phyloP scores from a whole-genome alignment of 2,329 filamentous ascomycete genomes.

The Trichothecium sympodiale region DNA sequence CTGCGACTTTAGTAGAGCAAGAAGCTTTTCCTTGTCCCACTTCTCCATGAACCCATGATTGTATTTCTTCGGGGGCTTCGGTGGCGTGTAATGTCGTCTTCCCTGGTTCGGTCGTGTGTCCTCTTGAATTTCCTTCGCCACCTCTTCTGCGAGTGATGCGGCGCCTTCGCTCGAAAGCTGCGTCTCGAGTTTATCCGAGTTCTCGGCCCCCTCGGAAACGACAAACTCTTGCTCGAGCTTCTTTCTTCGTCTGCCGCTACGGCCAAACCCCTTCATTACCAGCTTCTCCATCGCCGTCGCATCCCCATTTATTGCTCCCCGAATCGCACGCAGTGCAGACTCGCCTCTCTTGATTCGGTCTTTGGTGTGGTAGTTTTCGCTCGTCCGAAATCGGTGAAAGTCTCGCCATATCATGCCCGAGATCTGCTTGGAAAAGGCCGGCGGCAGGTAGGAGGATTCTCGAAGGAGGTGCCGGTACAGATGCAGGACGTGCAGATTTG shows the following conservation, averaged over 20 bases:
- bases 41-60: constrained; percentile 27
- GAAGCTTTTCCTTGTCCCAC: constrained; percentile 37
- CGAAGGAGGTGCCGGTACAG: constrained; percentile 50
- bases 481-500: constrained; percentile 4
- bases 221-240: constrained; percentile 31
- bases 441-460: constrained; percentile 48
- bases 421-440: constrained; percentile 22
- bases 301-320: constrained; percentile 42
- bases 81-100: constrained; percentile 1
- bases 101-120: constrained; percentile 3
- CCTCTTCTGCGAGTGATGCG: background rate
- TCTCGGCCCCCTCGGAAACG: constrained; percentile 10
- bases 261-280: constrained; percentile 39
- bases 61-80: constrained; percentile 1
- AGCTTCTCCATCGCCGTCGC: constrained; percentile 33
- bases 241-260: constrained; percentile 38
- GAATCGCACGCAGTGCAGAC: constrained; percentile 33
- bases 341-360: constrained; percentile 28
- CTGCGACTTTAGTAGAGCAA: constrained; percentile 30
- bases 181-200: constrained; percentile 3
- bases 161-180: constrained; percentile 5
- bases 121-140: background rate
- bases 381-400: constrained; percentile 21
- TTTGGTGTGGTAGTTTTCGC: constrained; percentile 15
- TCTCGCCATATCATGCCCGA: constrained; percentile 24